Conservation (phyloP, 306 rosid species). For the Arachis hypogaea region DNA sequence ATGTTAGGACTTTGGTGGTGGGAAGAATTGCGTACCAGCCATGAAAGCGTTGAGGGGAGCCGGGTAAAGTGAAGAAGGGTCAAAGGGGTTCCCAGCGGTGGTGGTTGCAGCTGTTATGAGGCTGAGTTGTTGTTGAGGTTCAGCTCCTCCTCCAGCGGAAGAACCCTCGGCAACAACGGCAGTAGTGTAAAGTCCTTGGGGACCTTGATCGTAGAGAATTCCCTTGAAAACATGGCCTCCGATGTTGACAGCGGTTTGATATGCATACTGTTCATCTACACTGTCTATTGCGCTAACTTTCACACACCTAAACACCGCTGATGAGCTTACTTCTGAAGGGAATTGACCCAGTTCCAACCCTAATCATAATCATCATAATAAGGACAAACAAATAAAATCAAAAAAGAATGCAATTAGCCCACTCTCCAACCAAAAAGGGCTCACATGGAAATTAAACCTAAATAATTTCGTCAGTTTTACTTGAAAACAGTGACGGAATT, state of each 20-base stretch:
- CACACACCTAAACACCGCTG: slow-evolving; percentile 89
- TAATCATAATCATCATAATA: slow-evolving; percentile 37
- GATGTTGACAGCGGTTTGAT: slow-evolving; percentile 92
- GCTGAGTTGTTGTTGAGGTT: slow-evolving; percentile 46
- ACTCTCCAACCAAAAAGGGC: background rate
- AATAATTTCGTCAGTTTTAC: slow-evolving; percentile 55
- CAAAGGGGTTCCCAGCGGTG: slow-evolving; percentile 48
- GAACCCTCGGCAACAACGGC: slow-evolving; percentile 52
- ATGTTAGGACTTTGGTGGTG: slow-evolving; percentile 73
- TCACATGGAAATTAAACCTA: slow-evolving; percentile 28
- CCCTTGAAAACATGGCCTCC: slow-evolving; percentile 96
- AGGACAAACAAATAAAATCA: background rate
- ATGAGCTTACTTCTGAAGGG: slow-evolving; percentile 81
- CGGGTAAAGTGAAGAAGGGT: slow-evolving; percentile 75
- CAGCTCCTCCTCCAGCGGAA: slow-evolving; percentile 46
- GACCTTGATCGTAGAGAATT: slow-evolving; percentile 90
- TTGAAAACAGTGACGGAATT: slow-evolving; percentile 51
- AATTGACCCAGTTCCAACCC: slow-evolving; percentile 92
- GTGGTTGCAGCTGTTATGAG: slow-evolving; percentile 49
- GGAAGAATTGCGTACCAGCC: slow-evolving; percentile 98
- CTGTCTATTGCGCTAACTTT: slow-evolving; percentile 85
- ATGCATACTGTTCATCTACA: slow-evolving; percentile 83
- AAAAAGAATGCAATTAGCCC: no score
- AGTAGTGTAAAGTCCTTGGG: slow-evolving; percentile 51
- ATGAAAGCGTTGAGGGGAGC: slow-evolving; percentile 84